Evolutionary conservation across 164 flowering plant species (phyloP), one percentile per base, ranked within the genome.

Genomic region (Dillenia suffruticosa): DNA sequence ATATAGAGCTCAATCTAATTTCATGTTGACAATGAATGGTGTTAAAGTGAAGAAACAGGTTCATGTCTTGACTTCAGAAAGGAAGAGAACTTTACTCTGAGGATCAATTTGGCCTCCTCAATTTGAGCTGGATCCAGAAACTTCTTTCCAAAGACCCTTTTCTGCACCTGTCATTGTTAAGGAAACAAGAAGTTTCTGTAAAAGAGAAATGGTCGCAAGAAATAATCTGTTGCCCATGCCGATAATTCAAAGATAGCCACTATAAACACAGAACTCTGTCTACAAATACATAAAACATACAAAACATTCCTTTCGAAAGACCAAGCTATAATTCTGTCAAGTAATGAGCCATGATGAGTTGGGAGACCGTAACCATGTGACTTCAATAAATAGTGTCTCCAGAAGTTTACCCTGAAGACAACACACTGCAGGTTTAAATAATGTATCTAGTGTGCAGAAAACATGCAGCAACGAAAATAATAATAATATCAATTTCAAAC

Each of bases 81-180:
- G 19, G 16, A n/a, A 16, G 44, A 26, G 15, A 56, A 32, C 26
- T 26, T 52, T 68, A 72, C 76, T 49, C 45, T 57, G 46, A 72
- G 66, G 55, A 68, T 48, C 44, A 56, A 40, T 45, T 64, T 72
- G n/a, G 70, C 72, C 43, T 62, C 65, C 63, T 65, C 69, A 14
- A 73, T 44, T 58, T 13, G 57, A 62, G 50, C 43, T 32, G 60
- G 64, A 11, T 62, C 57, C 19, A 54, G 40, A 47, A 44, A 22
- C 16, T 40, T 57, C 49, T 44, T 62, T 16, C 67, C 58, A 55
- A 2, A 49, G 58, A 68, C 50, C 62, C 65, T 54, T 44, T 40
- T 68, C 61, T 72, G 72, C 24, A 72, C 62, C 76, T 72, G 62
- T 49, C 52, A 61, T 15, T 22, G 8, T 12, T 12, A 45, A 17